These are phyloP conservation scores for Phytophthora macrochlamydospora DNA, from an alignment of 352 stramenopile species.

Conservation along the genomic window DNA sequence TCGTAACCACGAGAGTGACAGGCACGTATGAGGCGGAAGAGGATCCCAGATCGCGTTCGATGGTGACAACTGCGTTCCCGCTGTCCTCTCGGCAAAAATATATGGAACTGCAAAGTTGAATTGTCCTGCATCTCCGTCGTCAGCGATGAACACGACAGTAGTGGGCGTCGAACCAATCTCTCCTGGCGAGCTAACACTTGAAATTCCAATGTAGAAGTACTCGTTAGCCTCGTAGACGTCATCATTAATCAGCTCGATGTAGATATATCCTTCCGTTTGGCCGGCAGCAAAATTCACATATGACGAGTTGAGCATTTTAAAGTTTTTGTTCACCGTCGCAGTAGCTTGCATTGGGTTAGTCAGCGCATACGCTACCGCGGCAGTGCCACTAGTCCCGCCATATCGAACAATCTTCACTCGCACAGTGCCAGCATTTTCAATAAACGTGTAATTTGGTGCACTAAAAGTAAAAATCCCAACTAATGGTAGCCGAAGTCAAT, in stretches of 20 bases:
- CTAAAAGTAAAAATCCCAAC: conserved; percentile 65
- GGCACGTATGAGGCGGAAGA: conserved; percentile 69
- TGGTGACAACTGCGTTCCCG: conserved; percentile 56
- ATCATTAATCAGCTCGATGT: conserved; percentile 64
- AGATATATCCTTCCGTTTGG: conserved; percentile 53
- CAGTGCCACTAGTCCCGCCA: conserved; percentile 43
- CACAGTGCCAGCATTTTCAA: conserved; percentile 46
- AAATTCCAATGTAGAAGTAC: conserved; percentile 71
- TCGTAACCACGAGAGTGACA: conserved; percentile 56
- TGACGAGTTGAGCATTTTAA: conserved; percentile 42
- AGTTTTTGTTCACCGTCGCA: conserved; percentile 68
- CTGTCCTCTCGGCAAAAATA: conserved; percentile 72
- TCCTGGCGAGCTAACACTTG: conserved; percentile 35
- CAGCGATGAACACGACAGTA: conserved; percentile 52
- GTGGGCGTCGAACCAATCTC: conserved; percentile 39
- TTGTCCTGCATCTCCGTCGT: conserved; percentile 64
- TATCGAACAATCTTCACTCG: conserved; percentile 54
- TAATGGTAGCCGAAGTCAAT: conserved; percentile 14
- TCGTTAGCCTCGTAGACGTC: conserved; percentile 63
- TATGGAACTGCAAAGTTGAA: conserved; percentile 64
- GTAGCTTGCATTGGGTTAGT: conserved; percentile 52
- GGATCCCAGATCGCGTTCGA: conserved; percentile 49
- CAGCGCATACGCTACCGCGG: conserved; percentile 53
- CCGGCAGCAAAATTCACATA: conserved; percentile 56
- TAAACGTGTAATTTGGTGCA: conserved; percentile 56